Percentiles rank a stretch among this genome's conserved stretches.
Evolutionary conservation across 495 filamentous ascomycete genomes (phyloP).

Genomic region (Mycothermus thermophilus): DNA sequence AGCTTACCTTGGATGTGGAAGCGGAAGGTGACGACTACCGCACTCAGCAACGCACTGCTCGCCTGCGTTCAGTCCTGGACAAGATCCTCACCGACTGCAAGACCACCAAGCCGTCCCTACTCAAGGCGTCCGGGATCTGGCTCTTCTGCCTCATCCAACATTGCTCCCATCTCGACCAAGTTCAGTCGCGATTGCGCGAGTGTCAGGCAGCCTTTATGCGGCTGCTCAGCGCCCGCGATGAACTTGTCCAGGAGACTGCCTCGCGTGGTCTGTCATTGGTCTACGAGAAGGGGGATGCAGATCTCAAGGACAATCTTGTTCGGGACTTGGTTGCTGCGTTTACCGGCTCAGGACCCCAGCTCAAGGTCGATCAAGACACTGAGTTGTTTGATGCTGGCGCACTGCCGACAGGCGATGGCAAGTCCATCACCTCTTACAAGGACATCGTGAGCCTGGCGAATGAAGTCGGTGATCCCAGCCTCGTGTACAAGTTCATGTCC

Average conservation of each 20-base stretch:
- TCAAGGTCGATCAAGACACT: conserved; percentile 76
- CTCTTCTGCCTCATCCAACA: conserved; percentile 84
- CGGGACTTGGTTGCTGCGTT: conserved; percentile 78
- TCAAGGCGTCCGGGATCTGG: conserved; percentile 87
- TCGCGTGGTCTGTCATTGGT: conserved; percentile 79
- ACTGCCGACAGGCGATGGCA: conserved; percentile 78
- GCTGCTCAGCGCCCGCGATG: conserved; percentile 76
- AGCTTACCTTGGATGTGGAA: conserved; percentile 35
- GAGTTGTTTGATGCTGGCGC: conserved; percentile 91
- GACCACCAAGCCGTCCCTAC: conserved; percentile 69
- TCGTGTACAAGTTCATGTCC: conserved; percentile 96
- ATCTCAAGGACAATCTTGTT: conserved; percentile 67
- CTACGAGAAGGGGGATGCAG: conserved; percentile 77
- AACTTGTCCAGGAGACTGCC: conserved; percentile 89
- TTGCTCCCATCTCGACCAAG: conserved; percentile 57
- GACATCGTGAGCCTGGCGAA: conserved; percentile 87
- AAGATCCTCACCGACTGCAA: conserved; percentile 60
- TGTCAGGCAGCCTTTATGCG: conserved; percentile 80
- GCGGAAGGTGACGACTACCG: conserved; percentile 16
- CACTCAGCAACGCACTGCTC: conserved; percentile 26
- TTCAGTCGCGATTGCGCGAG: conserved; percentile 57
- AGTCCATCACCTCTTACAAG: conserved; percentile 84
- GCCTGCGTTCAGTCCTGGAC: conserved; percentile 44
- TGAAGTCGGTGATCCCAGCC: conserved; percentile 84
- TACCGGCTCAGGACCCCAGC: conserved; percentile 55